Conservation (phyloP, 768 basidiomycete species). For the Pleurotus platypus region DNA sequence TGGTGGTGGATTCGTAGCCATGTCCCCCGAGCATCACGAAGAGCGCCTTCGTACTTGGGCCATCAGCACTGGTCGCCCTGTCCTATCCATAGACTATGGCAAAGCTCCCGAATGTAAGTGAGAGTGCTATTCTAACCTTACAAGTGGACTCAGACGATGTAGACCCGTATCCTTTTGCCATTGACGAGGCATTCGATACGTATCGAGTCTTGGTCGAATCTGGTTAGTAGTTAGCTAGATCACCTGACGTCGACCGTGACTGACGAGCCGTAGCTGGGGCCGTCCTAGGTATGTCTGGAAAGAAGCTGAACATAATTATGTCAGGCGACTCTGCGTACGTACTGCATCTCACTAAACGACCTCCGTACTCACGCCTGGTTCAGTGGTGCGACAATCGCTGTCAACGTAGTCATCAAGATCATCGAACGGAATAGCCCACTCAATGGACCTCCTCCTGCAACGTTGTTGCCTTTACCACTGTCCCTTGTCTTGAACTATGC, state of each 20-base stretch:
- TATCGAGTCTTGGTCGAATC: slow-evolving; percentile 82
- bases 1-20: slow-evolving; percentile 95
- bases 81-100: slow-evolving; percentile 89
- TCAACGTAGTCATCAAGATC: slow-evolving; percentile 81
- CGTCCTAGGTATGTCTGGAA: slow-evolving; percentile 87
- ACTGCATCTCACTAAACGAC: not conserved
- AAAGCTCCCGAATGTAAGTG: slow-evolving; percentile 92
- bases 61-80: slow-evolving; percentile 66
- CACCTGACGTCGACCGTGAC: not conserved
- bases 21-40: slow-evolving; percentile 96
- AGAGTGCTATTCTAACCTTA: slow-evolving; percentile 1
- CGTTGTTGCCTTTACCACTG: slow-evolving; percentile 63
- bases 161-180: slow-evolving; percentile 98
- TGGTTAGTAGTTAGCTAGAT: slow-evolving; percentile 23
- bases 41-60: slow-evolving; percentile 91
- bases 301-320: slow-evolving; percentile 70
- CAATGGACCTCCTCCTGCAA: slow-evolving; percentile 26
- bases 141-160: not conserved
- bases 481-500: slow-evolving; percentile 89
- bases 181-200: slow-evolving; percentile 91
- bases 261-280: slow-evolving; percentile 47
- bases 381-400: slow-evolving; percentile 86
- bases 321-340: slow-evolving; percentile 97
- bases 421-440: slow-evolving; percentile 57
- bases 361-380: slow-evolving; percentile 8